Evolutionary conservation across 2,329 filamentous ascomycete species (phyloP).

Genomic region (Talaromyces sp.): DNA sequence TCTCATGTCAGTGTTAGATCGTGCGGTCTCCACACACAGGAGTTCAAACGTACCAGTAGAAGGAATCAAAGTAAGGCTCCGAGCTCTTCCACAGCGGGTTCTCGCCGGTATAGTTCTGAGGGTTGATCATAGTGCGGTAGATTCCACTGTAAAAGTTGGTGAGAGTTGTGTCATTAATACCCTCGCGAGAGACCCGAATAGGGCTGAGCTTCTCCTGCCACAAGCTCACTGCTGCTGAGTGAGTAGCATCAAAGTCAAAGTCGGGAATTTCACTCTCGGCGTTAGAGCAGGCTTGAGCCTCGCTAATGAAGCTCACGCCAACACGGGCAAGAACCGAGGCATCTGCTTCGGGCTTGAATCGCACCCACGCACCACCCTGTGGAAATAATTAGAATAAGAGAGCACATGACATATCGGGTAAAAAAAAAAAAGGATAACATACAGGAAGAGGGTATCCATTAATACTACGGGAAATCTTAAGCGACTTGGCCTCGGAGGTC

Average conservation of each 20-base stretch:
- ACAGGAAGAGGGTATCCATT: constrained; percentile 51
- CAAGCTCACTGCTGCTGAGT: constrained; percentile 47
- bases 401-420: neutral
- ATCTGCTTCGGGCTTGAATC: constrained; percentile 50
- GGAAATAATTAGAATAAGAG: neutral
- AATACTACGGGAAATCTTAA: constrained; percentile 54
- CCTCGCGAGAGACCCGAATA: constrained; percentile 30
- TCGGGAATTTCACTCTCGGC: constrained; percentile 63
- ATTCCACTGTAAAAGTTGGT: constrained; percentile 63
- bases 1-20: neutral
- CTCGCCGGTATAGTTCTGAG: constrained; percentile 66
- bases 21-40: constrained; percentile 21
- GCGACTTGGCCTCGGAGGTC: constrained; percentile 47
- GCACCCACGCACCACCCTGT: constrained; percentile 58
- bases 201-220: constrained; percentile 55
- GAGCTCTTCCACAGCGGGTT: constrained; percentile 60
- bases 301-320: constrained; percentile 65
- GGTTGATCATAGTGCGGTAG: constrained; percentile 65
- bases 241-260: constrained; percentile 57
- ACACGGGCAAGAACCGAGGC: constrained; percentile 59
- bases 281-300: constrained; percentile 60
- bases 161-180: constrained; percentile 26
- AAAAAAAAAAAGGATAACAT: neutral
- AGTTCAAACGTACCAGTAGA: constrained; percentile 43
- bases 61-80: constrained; percentile 67